Base-by-base conservation (phyloP, 768 basidiomycete species). In the Leccinum obscurum region DNA sequence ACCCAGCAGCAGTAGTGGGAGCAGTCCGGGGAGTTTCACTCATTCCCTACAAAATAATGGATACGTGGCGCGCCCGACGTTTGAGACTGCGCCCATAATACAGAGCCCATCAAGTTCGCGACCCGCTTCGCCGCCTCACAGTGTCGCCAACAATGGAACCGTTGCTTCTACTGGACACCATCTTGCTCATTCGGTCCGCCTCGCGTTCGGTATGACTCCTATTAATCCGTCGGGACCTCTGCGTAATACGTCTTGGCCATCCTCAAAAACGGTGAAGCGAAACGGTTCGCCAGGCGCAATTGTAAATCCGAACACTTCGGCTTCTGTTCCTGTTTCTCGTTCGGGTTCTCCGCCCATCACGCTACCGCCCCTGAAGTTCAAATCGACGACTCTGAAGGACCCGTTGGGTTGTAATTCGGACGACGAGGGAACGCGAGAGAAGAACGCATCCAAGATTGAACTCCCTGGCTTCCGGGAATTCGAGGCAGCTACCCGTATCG, bases 121-220 rank as follows among this genome's bases (percentile, higher is more conserved):
- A 17, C 81, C 88, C 4, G 80, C 85, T 1, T 87, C 85, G 0
- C 87, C 88, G 4, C 73, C 79, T 54, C 77, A 78, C 17, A 79
- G 78, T 37, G 37, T 49, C 49, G 46, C 46, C 63, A 72, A 56
- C 68, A 72, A 68, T 55, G 72, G 68, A 41, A 44, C 63, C 52
- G 54, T 60, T 57, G 11, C 70, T 24, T 65, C 71, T 30, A 77
- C 76, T 41, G 83, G 86, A 60, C 82, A 84, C 60, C 86, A 90
- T 68, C 83, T 95, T 39, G 92, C 90, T 4, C 90, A 92, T 68
- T 91, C 89, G 1, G 89, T 96, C 24, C 86, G 91, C 41, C 80
- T 88, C 34, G 94, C 93, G 52, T 97, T 97, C 64, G 92, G 90
- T 4, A 95, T 95, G 91, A 94, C 93, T 6, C 92, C 92, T 0